Evolutionary conservation across 371 early-diverging fungal genomes (phyloP), one percentile per base, ranked within the genome.

Genomic region (Mortierella polycephala): DNA sequence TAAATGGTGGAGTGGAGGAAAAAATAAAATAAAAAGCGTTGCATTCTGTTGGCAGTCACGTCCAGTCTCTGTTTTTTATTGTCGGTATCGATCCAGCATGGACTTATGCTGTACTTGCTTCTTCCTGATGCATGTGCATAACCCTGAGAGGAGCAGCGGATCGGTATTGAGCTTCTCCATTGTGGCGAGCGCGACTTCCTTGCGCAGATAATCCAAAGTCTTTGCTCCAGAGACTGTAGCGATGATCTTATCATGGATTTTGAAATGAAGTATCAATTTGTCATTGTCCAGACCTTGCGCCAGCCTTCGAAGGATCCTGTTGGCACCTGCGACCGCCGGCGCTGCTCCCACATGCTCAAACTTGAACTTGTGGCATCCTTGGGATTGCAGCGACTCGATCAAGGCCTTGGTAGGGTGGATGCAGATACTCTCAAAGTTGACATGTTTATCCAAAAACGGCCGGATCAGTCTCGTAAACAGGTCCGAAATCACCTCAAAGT

Each of bases 401-500:
- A 77, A 44, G 2, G 20, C 55, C 65, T 67, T 68, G 62, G 30
- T 77, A 3, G 91, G 90, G 70, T 91, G 91, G 30, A 89, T 63
- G 20, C 75, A 71, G 41, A 91, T 75, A 0, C 71, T 72, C 11
- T 85, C 85, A 20, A 88, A 86, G 7, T 83, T 83, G 12, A 90
- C 84, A 79, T 91, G 86, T 1, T 72, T 69, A 42, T 87, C 84
- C 21, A 86, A 70, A 37, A 89, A 74, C 0, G 90, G 89, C 30
- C 70, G 52, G 63, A 90, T 85, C 84, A 88, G 82, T 20, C 80
- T 77, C 11, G 74, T 68, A 69, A 90, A 94, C 41, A 91, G 49
- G 3, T 64, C 70, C 30, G 85, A 75, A 0, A 85, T 84, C 2
- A 85, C 83, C 0, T 77, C 85, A 44, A 94, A 58, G 65, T 88